Evolutionary conservation across 768 basidiomycete genomes (phyloP).

Genomic region (Gymnopilus dilepis): DNA sequence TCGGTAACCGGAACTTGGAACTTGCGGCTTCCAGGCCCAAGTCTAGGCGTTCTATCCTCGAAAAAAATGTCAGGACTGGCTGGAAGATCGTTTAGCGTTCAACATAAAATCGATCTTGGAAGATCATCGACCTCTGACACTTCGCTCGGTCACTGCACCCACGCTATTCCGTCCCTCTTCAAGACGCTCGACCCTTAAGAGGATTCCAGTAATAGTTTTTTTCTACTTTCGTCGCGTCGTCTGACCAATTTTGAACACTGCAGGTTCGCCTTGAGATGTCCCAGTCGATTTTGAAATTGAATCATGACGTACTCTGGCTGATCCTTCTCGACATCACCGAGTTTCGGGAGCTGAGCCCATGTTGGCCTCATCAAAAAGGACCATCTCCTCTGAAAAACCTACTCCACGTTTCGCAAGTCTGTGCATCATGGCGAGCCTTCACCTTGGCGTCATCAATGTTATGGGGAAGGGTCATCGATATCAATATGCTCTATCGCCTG

Average conservation of each 20-base stretch:
- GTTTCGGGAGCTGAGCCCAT: background rate
- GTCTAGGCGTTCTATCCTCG: background rate
- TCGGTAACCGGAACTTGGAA: background rate
- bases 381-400: background rate
- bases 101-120: background rate
- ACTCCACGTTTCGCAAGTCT: background rate
- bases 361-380: background rate
- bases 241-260: background rate
- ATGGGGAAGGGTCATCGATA: slow-evolving; percentile 2
- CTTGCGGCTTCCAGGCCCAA: background rate
- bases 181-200: too few relatives aligned
- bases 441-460: background rate
- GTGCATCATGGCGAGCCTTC: background rate
- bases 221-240: too few relatives aligned
- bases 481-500: background rate
- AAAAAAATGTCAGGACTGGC: background rate
- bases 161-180: background rate
- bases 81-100: background rate
- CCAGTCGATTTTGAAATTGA: background rate
- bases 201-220: too few relatives aligned
- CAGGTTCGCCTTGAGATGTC: background rate
- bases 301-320: background rate
- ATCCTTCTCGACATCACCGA: background rate
- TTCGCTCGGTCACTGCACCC: background rate
- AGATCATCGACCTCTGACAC: background rate